Percentiles rank a stretch among this genome's conserved stretches.
Conservation (phyloP, 805 yeast genomes). For the Schwanniomyces vanrijiae region DNA sequence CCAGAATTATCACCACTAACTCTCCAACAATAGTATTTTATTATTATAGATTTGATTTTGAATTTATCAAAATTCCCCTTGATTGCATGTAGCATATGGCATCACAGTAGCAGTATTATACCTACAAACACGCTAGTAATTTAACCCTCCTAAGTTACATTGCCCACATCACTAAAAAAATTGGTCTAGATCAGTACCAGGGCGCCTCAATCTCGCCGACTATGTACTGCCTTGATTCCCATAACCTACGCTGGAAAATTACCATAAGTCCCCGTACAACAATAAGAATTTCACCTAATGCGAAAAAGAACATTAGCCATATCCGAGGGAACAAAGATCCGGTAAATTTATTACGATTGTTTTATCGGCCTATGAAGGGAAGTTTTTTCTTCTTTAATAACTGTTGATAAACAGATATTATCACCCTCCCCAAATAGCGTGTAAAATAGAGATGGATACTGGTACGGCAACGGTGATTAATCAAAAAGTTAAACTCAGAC, state of each 20-base stretch:
- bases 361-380: constrained; percentile 1
- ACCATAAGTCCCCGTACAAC: background rate
- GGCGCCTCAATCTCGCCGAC: no score
- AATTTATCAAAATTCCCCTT: no score
- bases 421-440: background rate
- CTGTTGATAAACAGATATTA: background rate
- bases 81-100: no score
- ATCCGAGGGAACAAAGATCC: background rate
- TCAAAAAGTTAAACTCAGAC: constrained; percentile 28
- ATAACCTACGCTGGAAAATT: background rate
- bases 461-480: constrained; percentile 17
- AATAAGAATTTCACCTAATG: background rate
- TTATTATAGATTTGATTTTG: no score
- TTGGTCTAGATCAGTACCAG: no score
- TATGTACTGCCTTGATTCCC: background rate
- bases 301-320: background rate
- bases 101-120: no score
- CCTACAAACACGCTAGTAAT: no score
- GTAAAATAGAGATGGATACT: constrained; percentile 19
- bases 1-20: no score
- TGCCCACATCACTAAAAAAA: no score
- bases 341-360: background rate
- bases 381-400: background rate
- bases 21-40: no score
- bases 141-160: no score